Base-by-base conservation (phyloP, 2,329 filamentous ascomycete genomes). In the Alternaria viburni region DNA sequence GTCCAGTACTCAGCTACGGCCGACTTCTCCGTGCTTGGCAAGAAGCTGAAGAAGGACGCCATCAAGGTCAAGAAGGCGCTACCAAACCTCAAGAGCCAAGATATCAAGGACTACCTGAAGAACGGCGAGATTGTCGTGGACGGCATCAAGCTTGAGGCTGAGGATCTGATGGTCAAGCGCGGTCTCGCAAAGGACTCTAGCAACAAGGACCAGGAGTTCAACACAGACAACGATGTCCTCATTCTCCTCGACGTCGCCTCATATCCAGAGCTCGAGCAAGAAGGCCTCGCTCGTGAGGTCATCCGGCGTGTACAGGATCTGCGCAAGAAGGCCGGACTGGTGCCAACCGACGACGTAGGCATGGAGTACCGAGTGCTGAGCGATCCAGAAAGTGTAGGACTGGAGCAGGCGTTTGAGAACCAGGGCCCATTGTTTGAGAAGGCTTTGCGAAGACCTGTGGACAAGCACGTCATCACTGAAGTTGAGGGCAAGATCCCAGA, bases 41-140 rank as follows among this genome's bases (percentile, higher is more conserved):
- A 97, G 87, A 98, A 98, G 84, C 87, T 98, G 71, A 97, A 97
- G 86, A 97, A 97, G 82, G 94, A 97, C 74, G 92, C 93, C 69
- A 89, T 90, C 69, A 93, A 91, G 77, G 93, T 98, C 71, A 96
- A 96, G 85, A 96, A 95, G 82, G 93, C 92, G 3, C 83, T 99
- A 49, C 94, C 94, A 6, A 85, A 83, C 43, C 84, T 99, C 52
- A 91, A 87, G 19, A 94, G 90, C 70, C 89, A 92, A 11, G 88
- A 97, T 70, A 93, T 97, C 64, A 92, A 94, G 78, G 83, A 84
- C 43, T 99, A 93, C 78, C 84, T 96, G 44, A 82, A 87, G 45
- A 86, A 89, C 15, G 92, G 91, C 76, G 89, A 87, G 74, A 92
- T 98, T 52, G 82, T 88, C 6, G 92, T 99, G 12, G 93, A 95